Percentiles rank a stretch among this genome's conserved stretches.
Evolutionary conservation across 257 asterid genomes (phyloP).

Genomic region (Penstemon barbatus): DNA sequence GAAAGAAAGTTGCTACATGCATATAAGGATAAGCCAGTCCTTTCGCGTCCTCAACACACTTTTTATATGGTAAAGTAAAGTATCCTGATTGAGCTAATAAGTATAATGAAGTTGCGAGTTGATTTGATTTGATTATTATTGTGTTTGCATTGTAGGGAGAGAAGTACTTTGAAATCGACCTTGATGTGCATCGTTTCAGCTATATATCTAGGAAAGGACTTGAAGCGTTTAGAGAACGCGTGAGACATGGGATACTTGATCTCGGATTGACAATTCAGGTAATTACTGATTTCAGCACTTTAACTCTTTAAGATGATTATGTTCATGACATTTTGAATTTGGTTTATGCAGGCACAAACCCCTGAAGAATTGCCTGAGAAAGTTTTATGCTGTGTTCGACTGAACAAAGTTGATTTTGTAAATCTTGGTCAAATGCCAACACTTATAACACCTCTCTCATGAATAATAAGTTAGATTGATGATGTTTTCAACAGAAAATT

Average conservation of each 20-base stretch:
- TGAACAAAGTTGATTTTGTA: conserved; percentile 68
- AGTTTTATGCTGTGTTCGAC: conserved; percentile 70
- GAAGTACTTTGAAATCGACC: conserved; percentile 82
- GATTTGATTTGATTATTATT: not conserved
- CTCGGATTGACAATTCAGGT: conserved; percentile 94
- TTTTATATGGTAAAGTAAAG: conserved; percentile 54
- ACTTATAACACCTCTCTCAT: conserved; percentile 33
- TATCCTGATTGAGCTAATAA: not conserved
- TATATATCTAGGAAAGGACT: conserved; percentile 86
- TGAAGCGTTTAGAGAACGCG: conserved; percentile 65
- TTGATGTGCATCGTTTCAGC: conserved; percentile 95
- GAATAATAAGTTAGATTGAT: conserved; percentile 10
- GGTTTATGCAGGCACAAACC: conserved; percentile 65
- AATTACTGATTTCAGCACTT: not conserved
- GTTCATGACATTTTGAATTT: not conserved
- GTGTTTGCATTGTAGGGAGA: conserved; percentile 63
- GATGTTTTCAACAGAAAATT: conserved; percentile 21
- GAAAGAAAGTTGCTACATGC: conserved; percentile 84
- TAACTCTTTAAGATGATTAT: not conserved
- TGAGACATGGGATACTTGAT: conserved; percentile 77
- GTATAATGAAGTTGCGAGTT: not conserved
- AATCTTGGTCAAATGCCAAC: conserved; percentile 65
- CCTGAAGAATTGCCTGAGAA: conserved; percentile 85
- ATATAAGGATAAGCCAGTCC: conserved; percentile 86
- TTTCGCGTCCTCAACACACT: conserved; percentile 88